phyloP scores from a whole-genome alignment of 164 flowering plant species.

The Vitis rotundifolia region DNA sequence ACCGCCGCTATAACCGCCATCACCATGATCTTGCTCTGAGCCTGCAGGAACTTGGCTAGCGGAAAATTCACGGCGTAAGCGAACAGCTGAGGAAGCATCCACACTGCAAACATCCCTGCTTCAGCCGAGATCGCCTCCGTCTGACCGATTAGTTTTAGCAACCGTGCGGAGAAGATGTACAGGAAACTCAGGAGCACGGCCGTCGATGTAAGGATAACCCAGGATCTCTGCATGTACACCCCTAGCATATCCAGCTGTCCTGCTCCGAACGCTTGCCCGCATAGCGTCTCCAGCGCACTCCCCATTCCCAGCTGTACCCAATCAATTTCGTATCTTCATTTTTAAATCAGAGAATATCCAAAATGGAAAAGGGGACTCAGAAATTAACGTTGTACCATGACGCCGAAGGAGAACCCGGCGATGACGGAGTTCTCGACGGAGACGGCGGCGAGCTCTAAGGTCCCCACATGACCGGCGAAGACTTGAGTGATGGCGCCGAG shows the following conservation, averaged over 20 bases:
- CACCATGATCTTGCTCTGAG: slow-evolving; percentile 69
- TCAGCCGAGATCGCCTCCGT: slow-evolving; percentile 42
- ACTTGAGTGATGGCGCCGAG: slow-evolving; percentile 73
- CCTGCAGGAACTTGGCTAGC: slow-evolving; percentile 61
- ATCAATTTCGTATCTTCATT: background rate
- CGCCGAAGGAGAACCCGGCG: slow-evolving; percentile 67
- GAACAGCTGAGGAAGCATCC: slow-evolving; percentile 74
- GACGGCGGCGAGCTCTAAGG: slow-evolving; percentile 67
- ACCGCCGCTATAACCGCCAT: slow-evolving; percentile 58
- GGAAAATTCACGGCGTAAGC: slow-evolving; percentile 73
- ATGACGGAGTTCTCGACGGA: slow-evolving; percentile 73
- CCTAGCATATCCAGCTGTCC: slow-evolving; percentile 74
- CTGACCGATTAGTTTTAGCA: slow-evolving; percentile 54
- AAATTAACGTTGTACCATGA: slow-evolving; percentile 36
- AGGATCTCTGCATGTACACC: slow-evolving; percentile 84
- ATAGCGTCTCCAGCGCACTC: slow-evolving; percentile 83
- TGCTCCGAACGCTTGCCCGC: slow-evolving; percentile 90
- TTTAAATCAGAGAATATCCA: background rate
- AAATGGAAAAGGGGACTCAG: background rate
- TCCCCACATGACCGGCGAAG: slow-evolving; percentile 72
- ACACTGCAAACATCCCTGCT: slow-evolving; percentile 60
- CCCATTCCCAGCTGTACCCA: slow-evolving; percentile 74
- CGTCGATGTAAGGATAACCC: slow-evolving; percentile 65
- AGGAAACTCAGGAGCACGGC: slow-evolving; percentile 30
- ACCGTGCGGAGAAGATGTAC: slow-evolving; percentile 51